phyloP scores from a whole-genome alignment of 2,329 filamentous ascomycete genomes.

The Lachnellula subtilissima region DNA sequence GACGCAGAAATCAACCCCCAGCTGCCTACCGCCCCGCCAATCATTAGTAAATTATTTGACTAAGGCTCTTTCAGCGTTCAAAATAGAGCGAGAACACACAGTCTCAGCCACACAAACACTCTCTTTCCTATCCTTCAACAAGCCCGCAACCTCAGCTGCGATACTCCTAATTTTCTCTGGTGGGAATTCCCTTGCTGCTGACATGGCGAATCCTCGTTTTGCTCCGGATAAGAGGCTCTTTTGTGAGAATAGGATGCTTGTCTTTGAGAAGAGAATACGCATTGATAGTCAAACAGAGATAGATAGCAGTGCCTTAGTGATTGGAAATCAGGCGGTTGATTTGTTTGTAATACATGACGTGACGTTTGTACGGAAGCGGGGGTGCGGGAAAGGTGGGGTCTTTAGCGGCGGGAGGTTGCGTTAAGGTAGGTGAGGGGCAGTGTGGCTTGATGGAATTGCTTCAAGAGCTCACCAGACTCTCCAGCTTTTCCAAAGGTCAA shows the following conservation, averaged over 20 bases:
- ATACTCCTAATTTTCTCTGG: constrained; percentile 25
- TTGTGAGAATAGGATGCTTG: background rate
- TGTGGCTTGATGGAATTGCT: background rate
- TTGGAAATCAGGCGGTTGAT: background rate
- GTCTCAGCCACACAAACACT: constrained; percentile 59
- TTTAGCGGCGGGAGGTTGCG: constrained; percentile 7
- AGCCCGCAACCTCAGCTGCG: constrained; percentile 42
- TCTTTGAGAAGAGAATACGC: background rate
- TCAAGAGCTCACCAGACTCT: background rate
- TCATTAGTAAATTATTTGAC: background rate
- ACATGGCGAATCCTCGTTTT: constrained; percentile 2
- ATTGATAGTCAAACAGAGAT: background rate
- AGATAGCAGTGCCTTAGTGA: background rate
- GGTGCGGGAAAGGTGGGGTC: background rate
- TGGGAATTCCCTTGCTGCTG: constrained; percentile 22
- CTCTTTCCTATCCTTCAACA: constrained; percentile 51
- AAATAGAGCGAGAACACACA: constrained; percentile 31
- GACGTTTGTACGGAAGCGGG: constrained; percentile 5
- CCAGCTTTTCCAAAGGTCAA: background rate
- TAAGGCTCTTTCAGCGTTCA: background rate
- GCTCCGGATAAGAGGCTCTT: background rate
- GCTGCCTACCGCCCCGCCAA: constrained; percentile 44
- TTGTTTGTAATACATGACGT: constrained; percentile 7
- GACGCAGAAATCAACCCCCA: constrained; percentile 57
- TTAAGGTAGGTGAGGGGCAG: constrained; percentile 3